Evolutionary conservation across 306 rosid species (phyloP), one percentile per base, ranked within the genome.

Genomic region (Rubus idaeus): DNA sequence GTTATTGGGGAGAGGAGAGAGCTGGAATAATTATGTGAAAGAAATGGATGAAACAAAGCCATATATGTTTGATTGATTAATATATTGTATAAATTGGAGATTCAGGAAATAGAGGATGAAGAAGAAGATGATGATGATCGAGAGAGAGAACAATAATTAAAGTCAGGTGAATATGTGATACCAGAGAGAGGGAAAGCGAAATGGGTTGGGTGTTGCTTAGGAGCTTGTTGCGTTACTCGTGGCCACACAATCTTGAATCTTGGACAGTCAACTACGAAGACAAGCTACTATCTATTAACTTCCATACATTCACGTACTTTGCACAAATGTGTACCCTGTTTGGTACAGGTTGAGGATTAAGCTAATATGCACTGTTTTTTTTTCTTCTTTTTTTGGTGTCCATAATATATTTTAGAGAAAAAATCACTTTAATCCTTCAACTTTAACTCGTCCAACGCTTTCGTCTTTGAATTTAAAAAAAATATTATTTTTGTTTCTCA

Each of bases 11-110:
- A 62, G 1, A 81, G 57, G n/a, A 42, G 57, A 18, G 75, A 67
- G 69, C 77, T 58, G n/a, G 75, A 66, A 39, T 73, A 72, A 23
- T 23, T 0, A 41, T 77, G 80, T 2, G 64, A 75, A 40, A 85
- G 71, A 71, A 73, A 69, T 13, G 89, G 83, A 41, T 68, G 86
- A 23, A 77, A 52, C 74, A 81, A 50, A 14, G 93, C 90, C 96
- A 88, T 90, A 23, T 23, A 44, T 10, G 8, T 5, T 44, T 10
- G 67, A 20, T 6, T 7, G 0, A 61, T 0, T 30, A 12, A 9
- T 20, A 56, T 1, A 11, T 2, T 73, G 71, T 53, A 8, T 12
- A 71, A 47, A 45, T 9, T 6, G 44, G 71, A 40, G 56, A 58
- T 58, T 39, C 6, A 71, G 39, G 71, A 14, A 51, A n/a, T 14